A percentile compares a stretch with the other conserved stretches of the same genome.
Conservation (phyloP, 2,329 filamentous ascomycete genomes). For the Coleophoma crateriformis region DNA sequence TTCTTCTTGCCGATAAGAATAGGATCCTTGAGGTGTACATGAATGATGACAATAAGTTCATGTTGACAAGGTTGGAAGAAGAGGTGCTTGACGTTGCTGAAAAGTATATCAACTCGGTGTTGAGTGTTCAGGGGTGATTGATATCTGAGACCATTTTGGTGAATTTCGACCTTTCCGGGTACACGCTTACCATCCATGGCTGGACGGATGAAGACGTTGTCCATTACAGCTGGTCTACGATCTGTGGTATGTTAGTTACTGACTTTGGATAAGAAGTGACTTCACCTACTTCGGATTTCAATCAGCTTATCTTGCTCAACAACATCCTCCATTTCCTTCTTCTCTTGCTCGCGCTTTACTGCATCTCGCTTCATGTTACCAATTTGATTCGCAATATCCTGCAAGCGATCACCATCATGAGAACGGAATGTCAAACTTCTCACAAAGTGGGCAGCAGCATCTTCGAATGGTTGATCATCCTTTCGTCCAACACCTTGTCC, state of each 20-base stretch:
- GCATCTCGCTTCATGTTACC: constrained; percentile 93
- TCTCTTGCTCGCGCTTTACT: constrained; percentile 90
- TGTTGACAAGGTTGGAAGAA: constrained; percentile 98
- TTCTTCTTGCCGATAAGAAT: constrained; percentile 98
- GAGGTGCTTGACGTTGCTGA: constrained; percentile 96
- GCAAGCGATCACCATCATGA: constrained; percentile 80
- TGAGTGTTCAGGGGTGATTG: constrained; percentile 74
- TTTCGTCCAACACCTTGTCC: constrained; percentile 96
- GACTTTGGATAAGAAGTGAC: not conserved
- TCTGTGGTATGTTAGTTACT: constrained; percentile 51
- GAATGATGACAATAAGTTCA: constrained; percentile 95
- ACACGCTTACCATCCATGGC: constrained; percentile 96
- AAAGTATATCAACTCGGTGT: constrained; percentile 86
- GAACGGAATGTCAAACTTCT: constrained; percentile 93
- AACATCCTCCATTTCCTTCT: constrained; percentile 99
- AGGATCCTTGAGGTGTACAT: constrained; percentile 95
- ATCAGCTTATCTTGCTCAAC: constrained; percentile 97
- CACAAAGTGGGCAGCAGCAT: constrained; percentile 91
- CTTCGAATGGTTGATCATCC: constrained; percentile 96
- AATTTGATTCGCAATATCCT: constrained; percentile 87
- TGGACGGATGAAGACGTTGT: constrained; percentile 93
- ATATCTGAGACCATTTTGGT: constrained; percentile 98
- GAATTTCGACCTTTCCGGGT: constrained; percentile 91
- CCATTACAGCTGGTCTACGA: constrained; percentile 82
- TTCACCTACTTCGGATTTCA: constrained; percentile 76